A percentile compares a stretch with the other conserved stretches of the same genome.
Conservation (phyloP, 1,284 basidiomycete genomes). For the Golubevia pallescens region DNA sequence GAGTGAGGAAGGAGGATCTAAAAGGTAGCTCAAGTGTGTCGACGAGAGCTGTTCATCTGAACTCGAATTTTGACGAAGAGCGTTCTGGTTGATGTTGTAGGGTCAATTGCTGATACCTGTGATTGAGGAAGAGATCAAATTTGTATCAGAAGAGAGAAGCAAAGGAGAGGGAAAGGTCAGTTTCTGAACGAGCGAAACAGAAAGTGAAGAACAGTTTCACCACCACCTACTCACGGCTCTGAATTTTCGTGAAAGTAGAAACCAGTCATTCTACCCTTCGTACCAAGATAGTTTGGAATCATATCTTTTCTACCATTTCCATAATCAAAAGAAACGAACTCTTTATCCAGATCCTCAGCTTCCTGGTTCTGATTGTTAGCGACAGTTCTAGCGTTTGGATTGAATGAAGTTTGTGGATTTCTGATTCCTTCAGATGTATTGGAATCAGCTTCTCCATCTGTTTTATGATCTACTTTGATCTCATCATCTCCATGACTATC, state of each 20-base stretch:
- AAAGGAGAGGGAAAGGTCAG: not conserved
- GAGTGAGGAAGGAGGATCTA: too few relatives aligned
- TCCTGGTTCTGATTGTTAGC: too few relatives aligned
- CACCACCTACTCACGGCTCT: slow-evolving; percentile 35
- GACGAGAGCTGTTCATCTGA: too few relatives aligned
- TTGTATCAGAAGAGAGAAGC: not conserved
- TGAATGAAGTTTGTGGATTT: too few relatives aligned
- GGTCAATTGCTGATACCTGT: slow-evolving; percentile 39
- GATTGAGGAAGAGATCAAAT: not conserved
- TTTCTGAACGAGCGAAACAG: not conserved
- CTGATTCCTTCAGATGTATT: too few relatives aligned
- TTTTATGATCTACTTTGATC: not conserved
- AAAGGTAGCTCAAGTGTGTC: too few relatives aligned
- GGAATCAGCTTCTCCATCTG: too few relatives aligned
- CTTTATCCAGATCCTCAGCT: too few relatives aligned
- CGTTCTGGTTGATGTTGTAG: slow-evolving; percentile 34
- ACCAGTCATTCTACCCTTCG: slow-evolving; percentile 40
- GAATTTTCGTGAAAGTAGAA: slow-evolving; percentile 59
- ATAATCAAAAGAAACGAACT: too few relatives aligned
- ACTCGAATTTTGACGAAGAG: slow-evolving; percentile 30
- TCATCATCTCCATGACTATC: too few relatives aligned
- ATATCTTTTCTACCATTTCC: too few relatives aligned
- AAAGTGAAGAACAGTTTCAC: not conserved
- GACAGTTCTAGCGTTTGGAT: too few relatives aligned
- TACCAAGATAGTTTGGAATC: slow-evolving; percentile 22